Evolutionary conservation across 2,329 filamentous ascomycete species (phyloP), one percentile per base, ranked within the genome.

Genomic region (Trichoderma pleuroti): DNA sequence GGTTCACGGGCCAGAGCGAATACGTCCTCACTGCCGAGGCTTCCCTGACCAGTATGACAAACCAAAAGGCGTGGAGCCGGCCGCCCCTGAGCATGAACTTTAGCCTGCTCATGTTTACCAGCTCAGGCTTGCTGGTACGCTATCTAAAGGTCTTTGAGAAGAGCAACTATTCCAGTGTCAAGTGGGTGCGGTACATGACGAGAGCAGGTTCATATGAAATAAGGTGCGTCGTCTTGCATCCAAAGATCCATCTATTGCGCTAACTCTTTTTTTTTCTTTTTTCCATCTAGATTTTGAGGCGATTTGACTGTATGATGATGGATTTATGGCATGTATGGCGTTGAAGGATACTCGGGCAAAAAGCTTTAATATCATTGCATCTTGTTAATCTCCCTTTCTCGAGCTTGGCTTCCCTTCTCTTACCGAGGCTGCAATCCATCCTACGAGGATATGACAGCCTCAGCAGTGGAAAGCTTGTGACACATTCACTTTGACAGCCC

Each of bases 61-160:
- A 97, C 77, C 94, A 98, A 81, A 97, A 97, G 79, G 93, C 93
- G 4, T 99, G 96, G 97, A 97, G 93, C 75, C 87, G 96, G 68
- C 97, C 97, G 62, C 96, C 96, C 5, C 84, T 99, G 72, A 98
- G 91, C 81, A 84, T 99, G 81, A 96, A 90, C 81, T 99, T 99
- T 78, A 96, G 92, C 73, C 82, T 99, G 77, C 86, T 99, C 77
- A 99, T 99, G 97, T 99, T 99, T 79, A 99, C 96, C 24, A 97
- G 93, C 79, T 97, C 92, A 1, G 96, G 96, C 0, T 80, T 99
- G 78, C 80, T 99, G 74, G 96, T 99, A 70, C 86, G 97, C 63
- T 99, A 99, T 81, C 83, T 99, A 71, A 99, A 99, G 83, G 96
- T 99, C 2, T 99, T 99, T 84, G 96, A 99, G 84, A 99, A 99